Evolutionary conservation across 805 yeast species (phyloP), one percentile per base, ranked within the genome.

Genomic region (Spencermartinsiella europaea): DNA sequence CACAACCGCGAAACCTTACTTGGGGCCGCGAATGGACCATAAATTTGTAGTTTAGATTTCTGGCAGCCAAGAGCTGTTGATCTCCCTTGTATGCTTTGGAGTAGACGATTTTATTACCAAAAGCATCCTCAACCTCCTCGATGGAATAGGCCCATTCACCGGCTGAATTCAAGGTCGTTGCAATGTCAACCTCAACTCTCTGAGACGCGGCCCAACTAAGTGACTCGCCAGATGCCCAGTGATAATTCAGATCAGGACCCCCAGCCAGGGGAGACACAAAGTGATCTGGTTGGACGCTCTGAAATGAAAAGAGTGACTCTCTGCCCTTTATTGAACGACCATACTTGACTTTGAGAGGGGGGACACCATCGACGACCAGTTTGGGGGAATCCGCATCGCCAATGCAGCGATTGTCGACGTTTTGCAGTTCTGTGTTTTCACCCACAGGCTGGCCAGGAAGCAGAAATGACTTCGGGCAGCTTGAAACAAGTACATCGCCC

Each of bases 381-480:
- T 66, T 65, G 1, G 81, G 65, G 19, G 73, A 66, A 53, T 80
- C 85, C 2, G 62, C 42, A 15, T 73, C 79, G 27, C 83, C 86
- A 31, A 80, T 67, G 68, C 98, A 93, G 52, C 76, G 73, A 55
- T 81, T 78, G 12, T 50, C 47, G 8, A 49, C 47, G 15, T 44
- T 16, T 34, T 59, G 61, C 4, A 59, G 45, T 0, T 62, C 58
- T 21, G 69, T 49, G 12, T 25, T 12, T 4, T 48, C 45, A 3
- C 63, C 65, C 3, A 61, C 54, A 25, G 31, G 31, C 31, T 25
- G 31, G 10, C 31, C 31, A 25, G 31, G 31, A 7, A 7, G 31
- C 45, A 88, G 75, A 17, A 71, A 64, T 0, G 87, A 95, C 2
- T 68, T 69, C 1, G 99, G 99, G 63, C 99, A 91, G 37, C 72